These are phyloP conservation scores for Phytophthora pseudosyringae DNA, from an alignment of 352 stramenopile genomes.

Conservation along the genomic window DNA sequence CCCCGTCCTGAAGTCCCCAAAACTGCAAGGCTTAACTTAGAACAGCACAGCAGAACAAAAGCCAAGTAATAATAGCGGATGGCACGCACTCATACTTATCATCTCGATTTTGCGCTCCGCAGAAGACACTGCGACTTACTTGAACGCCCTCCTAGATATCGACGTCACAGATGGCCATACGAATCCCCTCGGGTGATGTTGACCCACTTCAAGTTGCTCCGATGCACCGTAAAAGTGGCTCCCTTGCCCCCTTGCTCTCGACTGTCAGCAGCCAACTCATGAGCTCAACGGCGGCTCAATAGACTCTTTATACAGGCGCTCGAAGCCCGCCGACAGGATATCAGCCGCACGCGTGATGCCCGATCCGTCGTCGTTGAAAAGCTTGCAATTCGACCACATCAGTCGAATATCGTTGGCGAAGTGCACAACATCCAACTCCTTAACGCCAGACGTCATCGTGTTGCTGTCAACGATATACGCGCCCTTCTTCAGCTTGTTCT, in stretches of 20 bases:
- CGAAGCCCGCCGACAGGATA: conserved; percentile 69
- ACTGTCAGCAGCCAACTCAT: conserved; percentile 14
- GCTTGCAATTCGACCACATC: conserved; percentile 85
- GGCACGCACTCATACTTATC: conserved; percentile 30
- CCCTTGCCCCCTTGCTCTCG: conserved; percentile 3
- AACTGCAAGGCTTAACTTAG: conserved; percentile 34
- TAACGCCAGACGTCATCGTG: conserved; percentile 32
- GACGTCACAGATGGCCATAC: conserved; percentile 26
- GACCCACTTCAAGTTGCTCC: conserved; percentile 14
- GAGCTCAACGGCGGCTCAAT: conserved; percentile 37
- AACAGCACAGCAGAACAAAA: conserved; percentile 12
- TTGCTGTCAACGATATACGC: conserved; percentile 64
- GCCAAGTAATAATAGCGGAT: conserved; percentile 34
- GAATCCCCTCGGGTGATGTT: conserved; percentile 9
- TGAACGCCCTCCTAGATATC: conserved; percentile 27
- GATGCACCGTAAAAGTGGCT: conserved; percentile 12
- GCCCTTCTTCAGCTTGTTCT: conserved; percentile 62
- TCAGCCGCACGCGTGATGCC: conserved; percentile 79
- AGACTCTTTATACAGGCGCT: conserved; percentile 61
- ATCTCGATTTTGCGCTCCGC: conserved; percentile 21
- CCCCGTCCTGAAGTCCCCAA: background rate
- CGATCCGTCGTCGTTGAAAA: conserved; percentile 87
- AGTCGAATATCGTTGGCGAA: conserved; percentile 83
- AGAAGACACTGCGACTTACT: conserved; percentile 12
- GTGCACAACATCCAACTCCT: conserved; percentile 50